Evolutionary conservation across 108 stramenopile genomes (phyloP), one percentile per base, ranked within the genome.

Genomic region (Skeletonema menzelii): DNA sequence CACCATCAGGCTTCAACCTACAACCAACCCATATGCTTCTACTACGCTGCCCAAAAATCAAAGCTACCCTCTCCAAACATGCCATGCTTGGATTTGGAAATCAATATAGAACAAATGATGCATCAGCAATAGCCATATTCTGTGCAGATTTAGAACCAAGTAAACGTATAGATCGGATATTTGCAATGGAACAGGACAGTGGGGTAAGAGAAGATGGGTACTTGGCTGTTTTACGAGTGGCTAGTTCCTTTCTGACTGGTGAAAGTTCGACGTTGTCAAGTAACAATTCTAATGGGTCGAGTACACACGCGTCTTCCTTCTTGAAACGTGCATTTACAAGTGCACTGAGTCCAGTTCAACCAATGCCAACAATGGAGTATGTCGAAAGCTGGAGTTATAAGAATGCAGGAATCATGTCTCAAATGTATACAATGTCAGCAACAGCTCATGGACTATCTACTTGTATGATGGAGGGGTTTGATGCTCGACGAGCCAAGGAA

Each of bases 21-120:
- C 90, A 91, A 65, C 93, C 93, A n/a, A 90, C 86, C n/a, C 88
- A 91, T 69, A 73, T 91, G 11, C 72, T 94, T 27, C 65, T 94
- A 47, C 87, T 94, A 5, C 87, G 88, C 55, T 56, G 72, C 12
- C 68, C 79, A 19, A 20, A 28, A 5, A 46, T 84, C 38, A 90
- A 91, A 72, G 60, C 87, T 35, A 53, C 78, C 14, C 64, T 94
- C 27, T 64, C 86, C 27, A 59, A 86, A 27, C 56, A 83, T 17
- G 90, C 87, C 73, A 94, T 94, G 93, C 70, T 91, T 2, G 93
- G 93, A 55, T 55, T 77, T 2, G 90, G 93, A 2, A 94, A 94
- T 75, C 86, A 90, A 67, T 90, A 80, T 68, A 76, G 90, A 26
- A 80, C 84, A n/a, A 75, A 62, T 13, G 88, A 94, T 59, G 84